Evolutionary conservation across 2,329 filamentous ascomycete genomes (phyloP).

Genomic region (Penicillium sp.): DNA sequence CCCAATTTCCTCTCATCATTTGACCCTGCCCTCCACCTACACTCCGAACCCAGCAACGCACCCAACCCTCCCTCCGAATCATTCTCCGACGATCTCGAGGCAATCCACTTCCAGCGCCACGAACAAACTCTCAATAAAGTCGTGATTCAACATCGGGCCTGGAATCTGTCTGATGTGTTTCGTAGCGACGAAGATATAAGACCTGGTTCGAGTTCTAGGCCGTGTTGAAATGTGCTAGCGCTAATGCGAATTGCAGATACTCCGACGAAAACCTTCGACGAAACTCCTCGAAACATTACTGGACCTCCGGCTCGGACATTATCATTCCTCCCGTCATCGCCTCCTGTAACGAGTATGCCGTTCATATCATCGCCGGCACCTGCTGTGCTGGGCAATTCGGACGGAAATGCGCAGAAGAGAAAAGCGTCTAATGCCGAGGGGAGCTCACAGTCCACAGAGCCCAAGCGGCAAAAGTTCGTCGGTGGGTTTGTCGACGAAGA

Average conservation of each 20-base stretch:
- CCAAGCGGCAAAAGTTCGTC: conserved; percentile 41
- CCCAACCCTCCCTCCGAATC: conserved; percentile 29
- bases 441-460: conserved; percentile 25
- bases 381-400: conserved; percentile 35
- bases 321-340: conserved; percentile 31
- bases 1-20: conserved; percentile 46
- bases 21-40: conserved; percentile 48
- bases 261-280: conserved; percentile 30
- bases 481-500: conserved; percentile 43
- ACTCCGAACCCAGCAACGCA: conserved; percentile 40
- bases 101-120: conserved; percentile 31
- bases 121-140: conserved; percentile 37
- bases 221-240: not conserved
- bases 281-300: conserved; percentile 11
- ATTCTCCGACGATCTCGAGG: conserved; percentile 41
- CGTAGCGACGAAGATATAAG: conserved; percentile 41
- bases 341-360: conserved; percentile 35
- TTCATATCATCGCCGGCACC: conserved; percentile 41
- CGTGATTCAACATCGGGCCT: conserved; percentile 43
- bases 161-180: conserved; percentile 42
- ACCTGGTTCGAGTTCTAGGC: conserved; percentile 25
- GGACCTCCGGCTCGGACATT: conserved; percentile 14
- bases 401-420: conserved; percentile 38
- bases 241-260: conserved; percentile 28
- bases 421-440: conserved; percentile 31